Evolutionary conservation across 2,329 filamentous ascomycete species (phyloP), one percentile per base, ranked within the genome.

Genomic region (Metarhizium rileyi): DNA sequence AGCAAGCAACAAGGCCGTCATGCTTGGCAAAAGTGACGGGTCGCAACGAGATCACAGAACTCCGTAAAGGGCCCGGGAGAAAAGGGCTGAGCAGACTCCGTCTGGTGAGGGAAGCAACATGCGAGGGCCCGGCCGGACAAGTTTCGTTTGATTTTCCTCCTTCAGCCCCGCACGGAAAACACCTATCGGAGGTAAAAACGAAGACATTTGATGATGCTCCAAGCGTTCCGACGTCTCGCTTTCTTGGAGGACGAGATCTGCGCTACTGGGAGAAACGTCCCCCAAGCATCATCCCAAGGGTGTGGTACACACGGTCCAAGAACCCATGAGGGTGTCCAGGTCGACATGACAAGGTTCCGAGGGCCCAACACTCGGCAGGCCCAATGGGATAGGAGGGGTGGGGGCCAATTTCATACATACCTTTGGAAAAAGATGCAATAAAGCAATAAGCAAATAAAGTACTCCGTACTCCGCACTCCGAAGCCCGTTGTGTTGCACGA

Each of bases 71-170:
- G n/a, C n/a, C n/a, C n/a, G n/a, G n/a, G n/a, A n/a, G 12, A 30
- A 30, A 30, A 30, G 12, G 12, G 12, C 28, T 12, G 7, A 7
- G 28, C 28, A 30, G 28, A 6, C 12, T 30, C 7, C 28, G 12
- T 7, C 28, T 7, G 28, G 7, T 30, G 28, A 30, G 28, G 7
- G 12, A 12, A 12, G 7, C 12, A 30, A 12, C 33, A 18, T 18
- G 33, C n/a, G 8, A 36, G 3, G 33, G 33, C 33, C 14, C 14
- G 12, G 33, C 9, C 33, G n/a, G 3, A 12, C 36, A 12, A 12
- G n/a, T 9, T 22, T 42, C 26, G 36, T 43, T 44, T 44, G 49
- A 43, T 47, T 46, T 46, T 46, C 44, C 26, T 20, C 14, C 28
- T 35, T 23, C 18, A 44, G 22, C 25, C 16, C n/a, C 22, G 23